A percentile compares a stretch with the other conserved stretches of the same genome.
These are phyloP conservation scores for Ehretia macrophylla DNA, from an alignment of 257 asterid genomes.

Conservation along the genomic window DNA sequence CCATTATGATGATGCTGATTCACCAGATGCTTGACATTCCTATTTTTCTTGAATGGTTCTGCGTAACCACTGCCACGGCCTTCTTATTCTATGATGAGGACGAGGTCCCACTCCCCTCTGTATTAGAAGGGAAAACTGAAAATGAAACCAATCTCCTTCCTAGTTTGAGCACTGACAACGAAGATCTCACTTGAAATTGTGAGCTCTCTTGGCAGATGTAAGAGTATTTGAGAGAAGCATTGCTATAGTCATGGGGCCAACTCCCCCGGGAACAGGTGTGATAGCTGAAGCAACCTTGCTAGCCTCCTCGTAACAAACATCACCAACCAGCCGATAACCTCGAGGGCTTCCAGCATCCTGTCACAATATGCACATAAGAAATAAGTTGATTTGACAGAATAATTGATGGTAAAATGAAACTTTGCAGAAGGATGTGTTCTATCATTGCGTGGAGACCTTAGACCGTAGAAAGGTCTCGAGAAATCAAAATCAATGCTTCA, in stretches of 20 bases:
- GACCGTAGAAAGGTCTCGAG: neutral
- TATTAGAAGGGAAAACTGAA: no score
- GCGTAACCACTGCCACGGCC: no score
- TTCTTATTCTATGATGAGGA: no score
- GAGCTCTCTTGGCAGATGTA: slow-evolving; percentile 67
- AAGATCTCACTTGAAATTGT: slow-evolving; percentile 43
- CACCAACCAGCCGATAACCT: slow-evolving; percentile 85
- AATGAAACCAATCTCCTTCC: no score
- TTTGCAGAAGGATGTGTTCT: neutral
- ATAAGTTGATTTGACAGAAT: neutral
- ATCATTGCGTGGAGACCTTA: neutral
- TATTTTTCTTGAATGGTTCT: no score
- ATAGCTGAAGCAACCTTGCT: slow-evolving; percentile 86
- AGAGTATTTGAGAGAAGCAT: slow-evolving; percentile 95
- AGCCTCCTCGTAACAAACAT: slow-evolving; percentile 90
- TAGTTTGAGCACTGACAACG: neutral
- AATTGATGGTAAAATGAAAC: no score
- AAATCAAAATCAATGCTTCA: no score
- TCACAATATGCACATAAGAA: slow-evolving; percentile 6
- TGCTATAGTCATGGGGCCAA: slow-evolving; percentile 98
- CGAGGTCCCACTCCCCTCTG: no score
- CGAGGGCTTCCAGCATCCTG: slow-evolving; percentile 63
- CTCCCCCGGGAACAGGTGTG: slow-evolving; percentile 97
- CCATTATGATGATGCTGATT: no score
- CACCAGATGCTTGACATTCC: no score